A percentile compares a stretch with the other conserved stretches of the same genome.
Evolutionary conservation across 495 filamentous ascomycete species (phyloP).

Genomic region (Podospora fimiseda): DNA sequence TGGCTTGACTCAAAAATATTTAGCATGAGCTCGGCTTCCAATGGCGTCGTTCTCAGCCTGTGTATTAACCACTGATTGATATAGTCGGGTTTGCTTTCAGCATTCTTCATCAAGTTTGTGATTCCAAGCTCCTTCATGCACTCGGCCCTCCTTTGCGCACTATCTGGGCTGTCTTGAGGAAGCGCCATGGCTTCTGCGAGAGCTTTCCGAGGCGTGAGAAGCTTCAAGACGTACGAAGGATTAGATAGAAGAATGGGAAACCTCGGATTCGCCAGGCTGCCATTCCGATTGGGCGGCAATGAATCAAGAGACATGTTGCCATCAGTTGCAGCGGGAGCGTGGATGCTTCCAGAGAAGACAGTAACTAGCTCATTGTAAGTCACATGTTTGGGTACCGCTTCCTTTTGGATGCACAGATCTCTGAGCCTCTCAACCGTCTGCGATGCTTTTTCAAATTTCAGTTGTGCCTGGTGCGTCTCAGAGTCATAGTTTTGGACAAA

Average conservation of each 20-base stretch:
- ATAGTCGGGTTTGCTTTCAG: conserved; percentile 32
- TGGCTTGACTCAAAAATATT: conserved; percentile 28
- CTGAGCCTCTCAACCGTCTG: conserved; percentile 15
- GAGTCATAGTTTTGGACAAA: conserved; percentile 24
- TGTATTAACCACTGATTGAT: conserved; percentile 46
- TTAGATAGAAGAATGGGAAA: conserved; percentile 32
- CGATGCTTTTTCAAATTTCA: conserved; percentile 13
- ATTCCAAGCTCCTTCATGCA: conserved; percentile 33
- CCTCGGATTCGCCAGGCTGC: conserved; percentile 17
- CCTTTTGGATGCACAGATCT: conserved; percentile 19
- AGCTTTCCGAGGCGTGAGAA: conserved; percentile 13
- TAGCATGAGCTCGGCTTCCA: conserved; percentile 39
- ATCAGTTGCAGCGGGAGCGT: conserved; percentile 7
- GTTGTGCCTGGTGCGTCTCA: conserved; percentile 9
- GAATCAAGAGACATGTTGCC: conserved; percentile 22
- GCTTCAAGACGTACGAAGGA: conserved; percentile 25
- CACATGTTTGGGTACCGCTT: conserved; percentile 28
- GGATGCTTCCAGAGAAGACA: conserved; percentile 13
- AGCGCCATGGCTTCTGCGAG: conserved; percentile 17
- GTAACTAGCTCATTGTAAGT: conserved; percentile 24
- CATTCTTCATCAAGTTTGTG: conserved; percentile 23
- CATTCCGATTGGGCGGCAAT: neutral
- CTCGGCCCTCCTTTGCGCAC: conserved; percentile 14
- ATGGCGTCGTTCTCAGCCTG: conserved; percentile 35
- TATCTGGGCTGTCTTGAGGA: conserved; percentile 20